Base-by-base conservation (phyloP, 345 rosid genomes). In the Angophora floribunda region DNA sequence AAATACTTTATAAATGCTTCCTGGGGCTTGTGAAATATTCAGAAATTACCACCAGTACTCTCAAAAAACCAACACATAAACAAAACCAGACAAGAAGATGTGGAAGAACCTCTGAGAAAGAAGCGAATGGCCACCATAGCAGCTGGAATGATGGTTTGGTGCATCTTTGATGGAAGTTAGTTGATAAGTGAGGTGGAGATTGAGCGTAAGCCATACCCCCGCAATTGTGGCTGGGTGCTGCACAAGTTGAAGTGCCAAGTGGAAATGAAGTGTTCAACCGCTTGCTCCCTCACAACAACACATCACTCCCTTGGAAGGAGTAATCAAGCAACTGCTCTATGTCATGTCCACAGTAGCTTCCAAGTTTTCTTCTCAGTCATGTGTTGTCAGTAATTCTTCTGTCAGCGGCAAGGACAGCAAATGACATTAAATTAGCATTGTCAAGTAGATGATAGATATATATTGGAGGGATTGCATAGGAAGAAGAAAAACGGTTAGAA, bases 131-230 rank as follows among this genome's bases (percentile, higher is more conserved):
- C 90, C 44, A 79, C 85, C 41, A 24, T 63, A 45, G 82, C 61
- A 44, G 86, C 88, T 45, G 61, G 59, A 6, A 44, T 45, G 86
- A 52, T 86, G 51, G 79, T 89, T 30, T 7, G 44, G 30, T 78
- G 88, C 30, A 52, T 80, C 47, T 67, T 86, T 47, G 86, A 36
- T 32, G 53, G 87, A 36, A 61, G 88, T 80, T 44, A 86, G 36
- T 30, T 16, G 2, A 6, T 30, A 8, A 4, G 30, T 15, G 87
- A 90, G 45, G 41, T 51, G 75, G 88, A 85, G 85, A 36, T 90
- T 26, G 87, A 86, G 86, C 51, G 70, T n/a, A 55, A 88, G 78
- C 89, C 89, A 3, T 86, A 87, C 75, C 91, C 87, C 86, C 75
- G 80, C 28, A 89, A 85, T 59, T 89, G 91, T 45, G 26, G 59